Percentiles rank a stretch among this genome's conserved stretches.
These are phyloP conservation scores for Globisporangium sylvaticum DNA, from an alignment of 352 stramenopile species.

Conservation along the genomic window DNA sequence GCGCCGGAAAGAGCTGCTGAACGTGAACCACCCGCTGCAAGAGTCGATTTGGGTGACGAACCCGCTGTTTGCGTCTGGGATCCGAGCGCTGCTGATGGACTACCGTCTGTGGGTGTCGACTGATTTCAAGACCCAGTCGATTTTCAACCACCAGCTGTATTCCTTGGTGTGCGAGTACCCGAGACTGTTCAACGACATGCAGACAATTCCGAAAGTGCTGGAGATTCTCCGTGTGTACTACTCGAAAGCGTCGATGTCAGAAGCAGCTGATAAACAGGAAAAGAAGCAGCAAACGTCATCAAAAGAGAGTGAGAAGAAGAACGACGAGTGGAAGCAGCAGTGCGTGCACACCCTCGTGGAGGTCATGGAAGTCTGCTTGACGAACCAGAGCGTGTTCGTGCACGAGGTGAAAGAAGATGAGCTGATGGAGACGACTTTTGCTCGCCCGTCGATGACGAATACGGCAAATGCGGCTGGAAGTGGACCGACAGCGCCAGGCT, in stretches of 20 bases:
- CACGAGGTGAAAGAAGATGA: constrained; percentile 69
- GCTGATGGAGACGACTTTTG: constrained; percentile 67
- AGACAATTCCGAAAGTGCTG: constrained; percentile 52
- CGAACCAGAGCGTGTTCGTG: constrained; percentile 70
- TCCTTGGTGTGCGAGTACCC: constrained; percentile 64
- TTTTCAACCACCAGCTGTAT: constrained; percentile 80
- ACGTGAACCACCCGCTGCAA: constrained; percentile 54
- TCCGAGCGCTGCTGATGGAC: constrained; percentile 65
- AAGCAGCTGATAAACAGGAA: constrained; percentile 3
- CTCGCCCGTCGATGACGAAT: constrained; percentile 18
- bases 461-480: constrained; percentile 5
- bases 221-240: constrained; percentile 67
- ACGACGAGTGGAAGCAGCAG: constrained; percentile 70
- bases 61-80: constrained; percentile 62
- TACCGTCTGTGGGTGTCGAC: constrained; percentile 59
- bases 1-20: constrained; percentile 20
- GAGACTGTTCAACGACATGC: constrained; percentile 60
- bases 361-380: constrained; percentile 71
- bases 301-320: constrained; percentile 36
- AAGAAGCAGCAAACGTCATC: not conserved
- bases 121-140: constrained; percentile 75
- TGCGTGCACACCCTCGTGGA: constrained; percentile 74
- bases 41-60: constrained; percentile 69
- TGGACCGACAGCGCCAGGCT: constrained; percentile 2
- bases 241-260: constrained; percentile 9